Percentiles rank a stretch among this genome's conserved stretches.
Evolutionary conservation across 2,329 filamentous ascomycete species (phyloP).

Genomic region (Hymenoscyphus salicellus): DNA sequence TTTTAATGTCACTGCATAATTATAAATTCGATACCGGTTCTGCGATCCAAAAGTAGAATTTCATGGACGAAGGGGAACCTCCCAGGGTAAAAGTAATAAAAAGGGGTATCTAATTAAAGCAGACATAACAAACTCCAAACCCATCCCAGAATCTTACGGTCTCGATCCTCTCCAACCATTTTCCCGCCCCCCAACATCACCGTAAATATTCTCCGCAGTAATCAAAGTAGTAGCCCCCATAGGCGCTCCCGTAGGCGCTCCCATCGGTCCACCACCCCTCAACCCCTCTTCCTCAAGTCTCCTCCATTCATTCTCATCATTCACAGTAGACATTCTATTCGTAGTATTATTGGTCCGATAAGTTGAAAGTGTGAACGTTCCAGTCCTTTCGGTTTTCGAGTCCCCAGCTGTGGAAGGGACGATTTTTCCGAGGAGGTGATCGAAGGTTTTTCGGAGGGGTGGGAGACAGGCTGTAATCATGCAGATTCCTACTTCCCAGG

Average conservation of each 20-base stretch:
- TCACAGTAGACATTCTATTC: background rate
- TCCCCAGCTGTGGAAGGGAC: background rate
- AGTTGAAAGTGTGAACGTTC: background rate
- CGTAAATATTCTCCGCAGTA: background rate
- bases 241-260: background rate
- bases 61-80: too few relatives aligned
- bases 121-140: background rate
- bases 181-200: background rate
- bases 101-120: too few relatives aligned
- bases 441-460: slow-evolving; percentile 5
- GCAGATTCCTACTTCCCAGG: background rate
- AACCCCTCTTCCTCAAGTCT: background rate
- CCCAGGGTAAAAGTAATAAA: too few relatives aligned
- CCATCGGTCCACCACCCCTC: background rate
- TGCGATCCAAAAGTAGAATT: too few relatives aligned
- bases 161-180: background rate
- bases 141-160: too few relatives aligned
- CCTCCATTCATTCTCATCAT: background rate
- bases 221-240: background rate
- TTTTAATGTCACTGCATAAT: too few relatives aligned
- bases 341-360: background rate
- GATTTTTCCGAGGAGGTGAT: background rate
- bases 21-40: too few relatives aligned
- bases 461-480: slow-evolving; percentile 4
- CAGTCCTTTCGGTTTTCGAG: background rate